Conservation (phyloP, 2,329 filamentous ascomycete species). For the Lasiodiplodia sp. region DNA sequence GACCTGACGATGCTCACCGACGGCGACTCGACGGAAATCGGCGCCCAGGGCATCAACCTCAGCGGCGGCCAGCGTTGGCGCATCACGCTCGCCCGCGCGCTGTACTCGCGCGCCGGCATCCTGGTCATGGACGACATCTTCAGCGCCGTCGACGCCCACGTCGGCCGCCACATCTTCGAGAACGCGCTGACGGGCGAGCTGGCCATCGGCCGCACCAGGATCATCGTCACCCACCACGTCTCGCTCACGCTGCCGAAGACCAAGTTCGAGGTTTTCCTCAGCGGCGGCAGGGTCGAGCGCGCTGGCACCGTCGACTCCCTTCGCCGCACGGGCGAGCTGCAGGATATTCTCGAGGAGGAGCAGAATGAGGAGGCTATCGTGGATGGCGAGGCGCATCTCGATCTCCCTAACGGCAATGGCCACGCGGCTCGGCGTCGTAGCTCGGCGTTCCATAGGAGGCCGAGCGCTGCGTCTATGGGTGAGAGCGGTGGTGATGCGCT, state of each 20-base stretch:
- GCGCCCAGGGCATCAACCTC: constrained; percentile 83
- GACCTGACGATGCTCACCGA: constrained; percentile 79
- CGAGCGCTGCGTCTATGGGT: constrained; percentile 2
- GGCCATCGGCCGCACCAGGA: constrained; percentile 72
- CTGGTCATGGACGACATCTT: constrained; percentile 85
- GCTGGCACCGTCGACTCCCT: constrained; percentile 71
- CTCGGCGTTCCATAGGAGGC: constrained; percentile 12
- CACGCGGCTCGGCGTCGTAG: constrained; percentile 42
- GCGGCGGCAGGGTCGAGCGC: constrained; percentile 70
- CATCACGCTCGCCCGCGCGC: constrained; percentile 37
- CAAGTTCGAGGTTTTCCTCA: constrained; percentile 77
- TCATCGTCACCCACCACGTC: constrained; percentile 83
- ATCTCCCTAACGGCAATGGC: constrained; percentile 43
- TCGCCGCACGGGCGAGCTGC: constrained; percentile 49
- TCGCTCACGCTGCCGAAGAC: constrained; percentile 73
- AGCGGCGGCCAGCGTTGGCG: constrained; percentile 72
- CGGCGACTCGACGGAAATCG: constrained; percentile 81
- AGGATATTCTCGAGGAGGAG: constrained; percentile 56
- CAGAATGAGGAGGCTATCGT: constrained; percentile 45
- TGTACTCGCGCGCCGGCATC: constrained; percentile 81
- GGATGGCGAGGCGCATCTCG: constrained; percentile 44
- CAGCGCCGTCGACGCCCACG: constrained; percentile 69
- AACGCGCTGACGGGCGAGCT: constrained; percentile 76
- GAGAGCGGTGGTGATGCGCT: constrained; percentile 2
- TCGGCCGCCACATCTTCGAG: constrained; percentile 77